Base-by-base conservation (phyloP, 108 stramenopile genomes). In the Epithemia pelagica region DNA sequence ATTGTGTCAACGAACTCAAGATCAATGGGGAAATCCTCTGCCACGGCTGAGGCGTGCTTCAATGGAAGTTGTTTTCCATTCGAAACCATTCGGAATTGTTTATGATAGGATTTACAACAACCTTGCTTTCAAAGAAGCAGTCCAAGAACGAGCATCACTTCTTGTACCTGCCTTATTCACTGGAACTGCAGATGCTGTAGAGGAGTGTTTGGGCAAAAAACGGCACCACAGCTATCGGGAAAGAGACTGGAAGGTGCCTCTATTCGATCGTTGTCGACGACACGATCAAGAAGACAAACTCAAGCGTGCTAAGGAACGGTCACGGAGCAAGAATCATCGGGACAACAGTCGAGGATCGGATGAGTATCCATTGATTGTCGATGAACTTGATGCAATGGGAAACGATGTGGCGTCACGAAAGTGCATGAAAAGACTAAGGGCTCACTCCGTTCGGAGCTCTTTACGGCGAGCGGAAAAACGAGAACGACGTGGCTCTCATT, bases 11-110 rank as follows among this genome's bases (percentile, higher is more conserved):
- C 3, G 24, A 2, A 52, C 75, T 0, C 28, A 54, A 10, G 89
- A 90, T 52, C 73, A 80, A 54, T 64, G 57, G 25, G 92, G 89
- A 0, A 90, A 90, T 59, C 68, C 72, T 32, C 64, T 94, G 33
- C 81, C 79, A 1, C 66, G 74, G n/a, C 75, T 90, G 58, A 80
- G 87, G 46, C 77, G 83, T 54, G 87, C 84, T 10, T 84, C 86
- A 20, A 89, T 94, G 86, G 83, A 76, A 24, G 63, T 81, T 20
- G 62, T 89, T 23, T 69, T 86, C 37, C 65, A 79, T 32, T 71
- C 70, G 61, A 77, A 83, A 28, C 58, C 67, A 32, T 58, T 64
- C 20, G 85, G 83, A 27, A 77, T 91, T 18, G 65, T 67, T 1
- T 67, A 46, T 46, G 37, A 46, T 46, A 46, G 37, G 37, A 79